Base-by-base conservation (phyloP, 495 filamentous ascomycete species). In the Antarctomyces pellizariae region DNA sequence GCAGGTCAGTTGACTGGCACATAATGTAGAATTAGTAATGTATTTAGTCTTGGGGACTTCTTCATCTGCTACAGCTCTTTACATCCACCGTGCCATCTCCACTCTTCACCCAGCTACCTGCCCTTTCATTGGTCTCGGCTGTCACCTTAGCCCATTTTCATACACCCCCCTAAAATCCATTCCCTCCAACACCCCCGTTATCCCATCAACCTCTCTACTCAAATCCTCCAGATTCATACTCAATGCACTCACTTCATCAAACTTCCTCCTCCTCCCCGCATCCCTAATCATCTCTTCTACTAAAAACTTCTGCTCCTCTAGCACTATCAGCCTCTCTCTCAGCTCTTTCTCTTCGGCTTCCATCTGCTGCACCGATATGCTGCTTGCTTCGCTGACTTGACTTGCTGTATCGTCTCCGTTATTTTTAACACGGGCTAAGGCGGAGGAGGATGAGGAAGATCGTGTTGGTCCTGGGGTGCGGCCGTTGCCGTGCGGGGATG, bases 251-350 rank as follows among this genome's bases (percentile, higher is more conserved):
- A 89, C 78, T 45, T 97, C 86, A 43, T 97, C 86, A 32, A 92
- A 91, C 36, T 73, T 71, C 29, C 86, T 59, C 18, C 70, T 61
- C 33, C 69, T 75, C 27, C 71, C 74, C 2, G 86, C 84, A 24
- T 75, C 70, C 4, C 57, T 67, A 25, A 95, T 62, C 80, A 93
- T 93, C 36, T 77, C 72, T 10, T 67, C 62, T 0, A 97, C 80
- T 41, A 95, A 63, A 42, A 92, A 93, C 42, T 67, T 67, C 48
- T 97, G 86, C 44, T 97, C 86, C 50, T 95, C 86, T 0, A 97
- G 56, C 13, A 97, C 76, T 22, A 91, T 79, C 10, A 95, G 48
- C 21, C 67, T 54, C 39, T 95, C 84, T 7, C 75, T 61, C 1
- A 90, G 48, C 16, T 79, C 68, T 37, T 83, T 90, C 43, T 97